Conservation (phyloP, 2,329 filamentous ascomycete genomes). For the Aspergillus ibericus region DNA sequence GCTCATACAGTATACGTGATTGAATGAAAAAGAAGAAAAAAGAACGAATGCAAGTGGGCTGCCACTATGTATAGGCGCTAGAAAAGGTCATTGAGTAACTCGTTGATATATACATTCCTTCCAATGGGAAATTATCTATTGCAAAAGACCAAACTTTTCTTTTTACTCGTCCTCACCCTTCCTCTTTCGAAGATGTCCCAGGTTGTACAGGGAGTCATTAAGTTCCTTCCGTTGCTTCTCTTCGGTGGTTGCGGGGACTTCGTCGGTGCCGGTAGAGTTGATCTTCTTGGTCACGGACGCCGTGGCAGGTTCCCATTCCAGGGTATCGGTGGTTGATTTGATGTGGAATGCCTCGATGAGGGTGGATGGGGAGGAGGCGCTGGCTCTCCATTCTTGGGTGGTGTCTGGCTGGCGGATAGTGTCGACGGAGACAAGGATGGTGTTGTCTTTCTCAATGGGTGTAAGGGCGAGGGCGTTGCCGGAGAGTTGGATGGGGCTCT, state of each 20-base stretch:
- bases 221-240: slow-evolving; percentile 35
- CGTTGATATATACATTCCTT: slow-evolving; percentile 4
- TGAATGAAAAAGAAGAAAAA: not conserved
- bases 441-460: slow-evolving; percentile 27
- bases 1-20: no score
- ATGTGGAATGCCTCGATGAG: slow-evolving; percentile 35
- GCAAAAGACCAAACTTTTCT: not conserved
- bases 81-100: not conserved
- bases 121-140: not conserved
- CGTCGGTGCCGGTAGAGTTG: slow-evolving; percentile 32
- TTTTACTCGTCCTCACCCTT: slow-evolving; percentile 26
- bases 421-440: slow-evolving; percentile 55
- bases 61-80: not conserved
- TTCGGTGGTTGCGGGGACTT: slow-evolving; percentile 24
- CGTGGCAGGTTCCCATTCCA: slow-evolving; percentile 28
- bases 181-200: slow-evolving; percentile 44
- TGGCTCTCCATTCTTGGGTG: slow-evolving; percentile 41
- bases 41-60: not conserved
- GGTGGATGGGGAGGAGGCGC: slow-evolving; percentile 17
- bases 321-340: slow-evolving; percentile 17
- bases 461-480: slow-evolving; percentile 67
- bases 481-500: slow-evolving; percentile 55
- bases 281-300: slow-evolving; percentile 25
- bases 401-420: slow-evolving; percentile 53
- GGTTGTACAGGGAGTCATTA: slow-evolving; percentile 38